Evolutionary conservation across 176 grass and related monocot genomes (phyloP), one percentile per base, ranked within the genome.

Genomic region (Saccharum officinarum): DNA sequence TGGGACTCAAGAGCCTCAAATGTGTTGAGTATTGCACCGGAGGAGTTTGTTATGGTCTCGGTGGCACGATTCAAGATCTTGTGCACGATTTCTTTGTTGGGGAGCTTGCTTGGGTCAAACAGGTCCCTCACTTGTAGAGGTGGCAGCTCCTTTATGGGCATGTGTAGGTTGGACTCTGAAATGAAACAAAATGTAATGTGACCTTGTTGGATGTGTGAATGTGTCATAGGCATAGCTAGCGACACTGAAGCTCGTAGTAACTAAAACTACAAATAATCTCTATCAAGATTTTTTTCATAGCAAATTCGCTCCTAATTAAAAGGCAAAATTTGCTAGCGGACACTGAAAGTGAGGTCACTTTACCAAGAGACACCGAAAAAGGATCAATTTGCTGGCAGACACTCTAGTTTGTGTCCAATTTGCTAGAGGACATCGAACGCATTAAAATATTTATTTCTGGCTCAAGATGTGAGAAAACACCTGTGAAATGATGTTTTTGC

Each of bases 21-120:
- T 2, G 82, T 85, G 82, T 85, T 85, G 31, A 85, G 9, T 8
- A 85, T 76, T 9, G 64, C 45, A 0, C 61, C 73, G 4, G 40
- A 36, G 13, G 82, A 85, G 1, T 31, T 52, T 5, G 30, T 52
- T 18, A 28, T 40, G 7, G 60, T 33, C 33, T 77, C 26, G 0
- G 59, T 45, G n/a, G 41, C 41, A 1, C 20, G 71, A 0, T 2
- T 36, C n/a, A 84, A 5, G 42, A 52, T 55, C 33, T 25, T 82
- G 18, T 38, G 34, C 33, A 22, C 34, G 7, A 82, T 82, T 17
- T 52, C 30, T 10, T 69, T 63, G 60, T 6, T 85, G 44, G 77
- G 77, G 5, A 80, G 77, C 40, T 68, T 42, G 31, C 45, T 76
- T 6, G 73, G 59, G 42, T 75, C 61, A 0, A 76, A 73, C 4